Evolutionary conservation across 2,329 filamentous ascomycete species (phyloP).

Genomic region (Dothidotthia symphoricarpi): DNA sequence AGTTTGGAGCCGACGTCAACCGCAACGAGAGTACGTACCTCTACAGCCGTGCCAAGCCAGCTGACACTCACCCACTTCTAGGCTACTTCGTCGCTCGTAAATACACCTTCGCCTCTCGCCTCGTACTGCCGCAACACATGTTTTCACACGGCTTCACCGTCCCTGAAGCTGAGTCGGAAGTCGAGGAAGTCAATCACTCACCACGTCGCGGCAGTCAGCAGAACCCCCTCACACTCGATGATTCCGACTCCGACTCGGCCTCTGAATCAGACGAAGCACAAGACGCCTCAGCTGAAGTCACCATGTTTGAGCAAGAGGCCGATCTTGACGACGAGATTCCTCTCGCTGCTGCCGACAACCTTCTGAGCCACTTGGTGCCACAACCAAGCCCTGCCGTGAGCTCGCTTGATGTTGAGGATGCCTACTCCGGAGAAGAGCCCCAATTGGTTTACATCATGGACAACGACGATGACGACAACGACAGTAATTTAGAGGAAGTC

Average conservation of each 20-base stretch:
- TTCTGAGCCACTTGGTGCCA: neutral
- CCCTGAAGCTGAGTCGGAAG: slow-evolving; percentile 33
- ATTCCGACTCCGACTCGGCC: slow-evolving; percentile 28
- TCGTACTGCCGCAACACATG: slow-evolving; percentile 4
- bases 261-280: slow-evolving; percentile 6
- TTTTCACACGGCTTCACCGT: slow-evolving; percentile 34
- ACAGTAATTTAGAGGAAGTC: slow-evolving; percentile 3
- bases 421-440: neutral
- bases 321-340: slow-evolving; percentile 4
- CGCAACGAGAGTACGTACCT: slow-evolving; percentile 32
- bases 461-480: slow-evolving; percentile 3
- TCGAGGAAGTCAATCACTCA: slow-evolving; percentile 20
- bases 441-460: neutral
- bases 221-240: slow-evolving; percentile 33
- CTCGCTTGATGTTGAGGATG: too few relatives aligned
- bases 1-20: slow-evolving; percentile 39
- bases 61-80: slow-evolving; percentile 14
- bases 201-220: slow-evolving; percentile 22
- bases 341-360: neutral
- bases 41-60: neutral
- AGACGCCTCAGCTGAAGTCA: slow-evolving; percentile 6
- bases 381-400: too few relatives aligned
- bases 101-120: slow-evolving; percentile 29
- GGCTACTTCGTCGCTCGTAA: slow-evolving; percentile 34
- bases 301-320: slow-evolving; percentile 10